Evolutionary conservation across 208 protist genomes (phyloP).

Genomic region (Strigomonas culicis): DNA sequence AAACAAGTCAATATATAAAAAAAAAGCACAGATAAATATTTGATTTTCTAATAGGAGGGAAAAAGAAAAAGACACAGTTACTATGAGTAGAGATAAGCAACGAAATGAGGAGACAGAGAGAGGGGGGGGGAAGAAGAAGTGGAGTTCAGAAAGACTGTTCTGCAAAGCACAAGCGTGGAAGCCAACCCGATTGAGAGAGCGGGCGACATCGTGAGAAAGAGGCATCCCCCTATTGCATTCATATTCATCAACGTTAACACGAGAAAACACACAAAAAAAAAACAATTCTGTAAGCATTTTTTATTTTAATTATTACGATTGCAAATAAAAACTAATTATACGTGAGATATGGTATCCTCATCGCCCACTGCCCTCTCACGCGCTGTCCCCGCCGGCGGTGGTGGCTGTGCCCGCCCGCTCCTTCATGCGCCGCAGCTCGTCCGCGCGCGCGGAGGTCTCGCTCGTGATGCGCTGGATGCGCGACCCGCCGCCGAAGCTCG

Average conservation of each 20-base stretch:
- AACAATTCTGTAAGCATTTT: too few relatives aligned
- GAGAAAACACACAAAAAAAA: too few relatives aligned
- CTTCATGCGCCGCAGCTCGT: conserved; percentile 33
- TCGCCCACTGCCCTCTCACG: too few relatives aligned
- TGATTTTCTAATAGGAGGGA: background rate
- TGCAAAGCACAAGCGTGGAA: too few relatives aligned
- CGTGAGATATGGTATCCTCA: too few relatives aligned
- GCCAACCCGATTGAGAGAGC: too few relatives aligned
- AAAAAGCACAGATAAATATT: conserved; percentile 1
- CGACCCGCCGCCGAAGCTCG: conserved; percentile 76
- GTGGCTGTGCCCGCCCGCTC: conserved; percentile 14
- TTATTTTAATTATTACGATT: too few relatives aligned
- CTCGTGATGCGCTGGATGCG: conserved; percentile 75
- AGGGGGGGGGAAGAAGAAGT: background rate
- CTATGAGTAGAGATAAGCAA: background rate
- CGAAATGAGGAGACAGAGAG: conserved; percentile 6
- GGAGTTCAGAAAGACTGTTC: too few relatives aligned
- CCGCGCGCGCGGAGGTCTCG: conserved; percentile 45
- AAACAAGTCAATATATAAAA: background rate
- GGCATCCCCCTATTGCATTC: too few relatives aligned
- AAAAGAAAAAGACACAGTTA: background rate
- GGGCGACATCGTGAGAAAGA: too few relatives aligned
- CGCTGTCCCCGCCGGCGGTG: background rate
- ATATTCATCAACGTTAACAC: too few relatives aligned
- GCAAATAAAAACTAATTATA: too few relatives aligned